Conservation (phyloP, 305 asterid species). For the Vinca major region DNA sequence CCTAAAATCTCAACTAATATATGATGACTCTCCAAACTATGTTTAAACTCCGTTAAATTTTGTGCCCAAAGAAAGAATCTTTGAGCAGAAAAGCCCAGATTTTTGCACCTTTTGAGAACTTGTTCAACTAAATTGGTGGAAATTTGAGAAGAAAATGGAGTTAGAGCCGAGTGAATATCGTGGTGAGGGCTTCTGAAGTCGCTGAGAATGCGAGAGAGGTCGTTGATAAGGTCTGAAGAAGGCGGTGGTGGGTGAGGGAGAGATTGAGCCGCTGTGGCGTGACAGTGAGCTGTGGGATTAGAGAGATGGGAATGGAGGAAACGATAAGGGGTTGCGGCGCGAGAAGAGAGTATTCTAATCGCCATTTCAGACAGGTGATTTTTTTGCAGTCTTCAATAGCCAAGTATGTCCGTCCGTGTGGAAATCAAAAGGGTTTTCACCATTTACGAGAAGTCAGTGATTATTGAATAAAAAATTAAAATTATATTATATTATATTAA, state of each 20-base stretch:
- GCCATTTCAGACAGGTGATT: constrained; percentile 6
- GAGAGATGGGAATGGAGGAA: constrained; percentile 4
- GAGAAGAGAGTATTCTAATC: constrained; percentile 1
- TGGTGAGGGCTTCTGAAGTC: constrained; percentile 75
- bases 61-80: constrained; percentile 87
- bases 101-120: constrained; percentile 71
- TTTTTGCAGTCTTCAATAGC: too few relatives aligned
- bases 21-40: constrained; percentile 51
- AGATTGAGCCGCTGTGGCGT: constrained; percentile 9
- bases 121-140: constrained; percentile 53
- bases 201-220: constrained; percentile 72
- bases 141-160: constrained; percentile 43
- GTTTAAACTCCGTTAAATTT: constrained; percentile 47
- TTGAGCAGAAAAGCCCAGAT: constrained; percentile 82
- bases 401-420: too few relatives aligned
- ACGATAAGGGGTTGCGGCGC: constrained; percentile 2
- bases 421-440: too few relatives aligned
- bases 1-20: constrained; percentile 70
- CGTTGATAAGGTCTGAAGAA: constrained; percentile 50
- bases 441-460: too few relatives aligned
- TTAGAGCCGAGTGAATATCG: constrained; percentile 73
- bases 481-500: too few relatives aligned
- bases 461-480: too few relatives aligned
- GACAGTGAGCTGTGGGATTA: not conserved
- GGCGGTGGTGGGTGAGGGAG: constrained; percentile 22